Evolutionary conservation across 441 rosid genomes (phyloP), one percentile per base, ranked within the genome.

Genomic region (Bruguiera hainesii): DNA sequence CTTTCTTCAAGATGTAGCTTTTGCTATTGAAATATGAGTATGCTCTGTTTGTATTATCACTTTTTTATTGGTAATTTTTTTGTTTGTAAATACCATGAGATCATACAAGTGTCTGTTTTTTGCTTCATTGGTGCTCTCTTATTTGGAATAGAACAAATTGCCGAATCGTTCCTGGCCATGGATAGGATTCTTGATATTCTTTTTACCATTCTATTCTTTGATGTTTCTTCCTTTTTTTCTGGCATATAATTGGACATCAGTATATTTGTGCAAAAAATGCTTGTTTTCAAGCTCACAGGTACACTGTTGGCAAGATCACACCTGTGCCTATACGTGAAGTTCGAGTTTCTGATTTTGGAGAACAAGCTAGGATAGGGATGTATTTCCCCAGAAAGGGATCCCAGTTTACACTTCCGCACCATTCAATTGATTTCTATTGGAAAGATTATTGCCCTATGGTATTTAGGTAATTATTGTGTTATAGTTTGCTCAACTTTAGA

Each of bases 371-470:
- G 79, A 91, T 90, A 82, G 82, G 90, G 71, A 92, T 91, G 99
- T 87, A 78, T 74, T 95, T 95, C 70, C 99, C 98, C 25, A 78
- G 76, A 70, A 81, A 78, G 59, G 99, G 99, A 70, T 95, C 96
- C 59, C 96, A 84, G 82, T 86, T 89, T 66, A 95, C 99, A 42
- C 99, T 98, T 69, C 87, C 93, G 0, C 99, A 92, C 80, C 74
- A 83, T 74, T 90, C 99, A 30, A 63, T 90, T 67, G 96, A 90
- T 81, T 95, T 95, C 68, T 76, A 77, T 65, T 92, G 99, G 99
- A 95, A 91, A 79, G 99, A 95, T 76, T 92, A 95, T 69, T 92
- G 97, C 76, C 99, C 99, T 48, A 92, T 91, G 99, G 99, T 92
- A 78, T 95, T 95, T 85, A 92, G 99, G 99, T 95, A 80, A 37